Conservation (phyloP, 208 protist genomes). For the Trypanosoma rangeli region DNA sequence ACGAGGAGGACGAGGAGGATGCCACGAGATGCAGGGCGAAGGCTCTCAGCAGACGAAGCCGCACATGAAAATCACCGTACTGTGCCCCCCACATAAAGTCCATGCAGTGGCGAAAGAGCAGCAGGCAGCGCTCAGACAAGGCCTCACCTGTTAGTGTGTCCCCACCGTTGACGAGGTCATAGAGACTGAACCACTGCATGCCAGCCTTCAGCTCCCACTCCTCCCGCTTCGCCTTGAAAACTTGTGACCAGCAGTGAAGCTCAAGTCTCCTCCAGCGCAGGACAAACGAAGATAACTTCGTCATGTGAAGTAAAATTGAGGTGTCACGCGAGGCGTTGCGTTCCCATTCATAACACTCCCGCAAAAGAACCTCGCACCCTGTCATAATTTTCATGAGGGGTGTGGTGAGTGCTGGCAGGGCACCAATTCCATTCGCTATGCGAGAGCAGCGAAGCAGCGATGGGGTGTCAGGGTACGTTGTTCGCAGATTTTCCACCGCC, state of each 20-base stretch:
- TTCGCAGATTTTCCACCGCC: constrained; percentile 68
- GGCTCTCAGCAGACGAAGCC: constrained; percentile 59
- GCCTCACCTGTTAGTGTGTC: constrained; percentile 19
- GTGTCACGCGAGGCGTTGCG: constrained; percentile 90
- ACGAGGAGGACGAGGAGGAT: constrained; percentile 33
- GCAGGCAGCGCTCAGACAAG: constrained; percentile 34
- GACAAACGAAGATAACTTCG: constrained; percentile 89
- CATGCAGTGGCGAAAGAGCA: constrained; percentile 58
- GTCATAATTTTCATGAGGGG: constrained; percentile 94
- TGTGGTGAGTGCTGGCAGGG: constrained; percentile 80
- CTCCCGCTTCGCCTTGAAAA: constrained; percentile 84
- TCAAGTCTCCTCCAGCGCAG: constrained; percentile 97
- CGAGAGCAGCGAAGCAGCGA: constrained; percentile 82
- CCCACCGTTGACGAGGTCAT: constrained; percentile 56
- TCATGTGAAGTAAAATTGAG: constrained; percentile 90
- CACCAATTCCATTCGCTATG: constrained; percentile 82
- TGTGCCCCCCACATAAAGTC: constrained; percentile 81
- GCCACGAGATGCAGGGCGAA: constrained; percentile 67
- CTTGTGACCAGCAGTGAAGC: constrained; percentile 93
- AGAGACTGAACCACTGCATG: constrained; percentile 78
- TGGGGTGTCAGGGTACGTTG: constrained; percentile 90
- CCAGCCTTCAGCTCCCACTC: constrained; percentile 69
- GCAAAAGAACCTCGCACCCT: constrained; percentile 95
- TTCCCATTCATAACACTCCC: constrained; percentile 96
- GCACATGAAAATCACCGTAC: constrained; percentile 76